Percentiles rank a stretch among this genome's conserved stretches.
phyloP scores from a whole-genome alignment of 2,329 filamentous ascomycete genomes.

The Paradendryphiella salina region DNA sequence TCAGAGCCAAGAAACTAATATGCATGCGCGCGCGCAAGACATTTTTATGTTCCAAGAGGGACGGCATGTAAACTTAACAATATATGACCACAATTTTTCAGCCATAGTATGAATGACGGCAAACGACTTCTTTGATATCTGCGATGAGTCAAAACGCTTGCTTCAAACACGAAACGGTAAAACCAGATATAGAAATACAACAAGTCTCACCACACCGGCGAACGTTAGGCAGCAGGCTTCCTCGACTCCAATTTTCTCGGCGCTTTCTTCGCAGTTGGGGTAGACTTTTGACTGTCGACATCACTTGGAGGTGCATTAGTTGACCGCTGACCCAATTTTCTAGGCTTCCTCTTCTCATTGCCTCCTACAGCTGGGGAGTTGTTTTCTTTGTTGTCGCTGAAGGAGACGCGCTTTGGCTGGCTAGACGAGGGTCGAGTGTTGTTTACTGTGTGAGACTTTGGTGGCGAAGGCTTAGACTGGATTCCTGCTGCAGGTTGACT shows the following conservation, averaged over 20 bases:
- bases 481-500: background rate
- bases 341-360: conserved; percentile 27
- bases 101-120: no score
- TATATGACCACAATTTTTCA: no score
- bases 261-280: conserved; percentile 19
- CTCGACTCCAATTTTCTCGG: conserved; percentile 34
- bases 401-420: conserved; percentile 14
- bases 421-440: conserved; percentile 6
- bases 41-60: no score
- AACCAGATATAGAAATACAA: background rate
- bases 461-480: background rate
- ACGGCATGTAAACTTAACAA: no score
- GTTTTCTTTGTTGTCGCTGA: conserved; percentile 23
- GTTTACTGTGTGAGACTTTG: conserved; percentile 13
- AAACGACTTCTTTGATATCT: no score
- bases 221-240: conserved; percentile 14
- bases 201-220: background rate
- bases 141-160: no score
- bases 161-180: background rate
- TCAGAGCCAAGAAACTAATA: no score
- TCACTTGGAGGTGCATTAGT: conserved; percentile 7
- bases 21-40: no score
- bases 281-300: background rate
- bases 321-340: conserved; percentile 29
- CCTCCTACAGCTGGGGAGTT: conserved; percentile 14